Base-by-base conservation (phyloP, 768 basidiomycete genomes). In the Lepiota brunneoincarnata region DNA sequence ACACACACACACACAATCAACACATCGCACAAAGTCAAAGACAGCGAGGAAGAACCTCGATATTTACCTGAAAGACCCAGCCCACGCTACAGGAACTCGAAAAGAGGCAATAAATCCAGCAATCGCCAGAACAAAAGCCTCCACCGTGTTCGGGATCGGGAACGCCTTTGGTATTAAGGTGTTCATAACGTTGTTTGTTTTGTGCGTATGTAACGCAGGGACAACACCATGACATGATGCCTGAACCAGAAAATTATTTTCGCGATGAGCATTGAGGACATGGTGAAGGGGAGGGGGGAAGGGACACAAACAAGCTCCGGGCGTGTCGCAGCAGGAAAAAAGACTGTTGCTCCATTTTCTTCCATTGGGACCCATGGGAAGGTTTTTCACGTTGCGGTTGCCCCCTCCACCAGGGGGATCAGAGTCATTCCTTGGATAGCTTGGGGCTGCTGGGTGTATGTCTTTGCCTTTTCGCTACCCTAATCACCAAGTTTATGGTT, bases 151-250 rank as follows among this genome's bases (percentile, higher is more conserved):
- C 62, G 11, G 72, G 75, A 52, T 76, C 71, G 20, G 74, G 70
- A 18, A 49, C 56, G 23, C 74, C 75, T n/a, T 72, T 60, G 1
- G 36, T 37, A 37, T 68, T 59, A 39, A 80, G 62, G 54, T 76
- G 69, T 23, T 76, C 71, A 45, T 69, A 61, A 49, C 78, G 76
- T 23, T 63, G 63, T 60, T 72, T 76, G 63, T 70, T 70, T 56
- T 72, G 61, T 26, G 68, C 65, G 62, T 75, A 77, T 34, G 68
- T 57, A 54, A 77, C 54, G 61, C 75, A 78, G 1, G 78, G 77
- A 63, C 67, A 72, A 61, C 63, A 78, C 35, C 64, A 72, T 1
- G 75, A 61, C 18, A 72, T 51, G 39, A 70, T 54, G 55, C 70
- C 76, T 78, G 28, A 6, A 21, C 46, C n/a, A 4, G 56, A 53